Evolutionary conservation across 495 filamentous ascomycete species (phyloP).

Genomic region (Aspergillus avenaceus): DNA sequence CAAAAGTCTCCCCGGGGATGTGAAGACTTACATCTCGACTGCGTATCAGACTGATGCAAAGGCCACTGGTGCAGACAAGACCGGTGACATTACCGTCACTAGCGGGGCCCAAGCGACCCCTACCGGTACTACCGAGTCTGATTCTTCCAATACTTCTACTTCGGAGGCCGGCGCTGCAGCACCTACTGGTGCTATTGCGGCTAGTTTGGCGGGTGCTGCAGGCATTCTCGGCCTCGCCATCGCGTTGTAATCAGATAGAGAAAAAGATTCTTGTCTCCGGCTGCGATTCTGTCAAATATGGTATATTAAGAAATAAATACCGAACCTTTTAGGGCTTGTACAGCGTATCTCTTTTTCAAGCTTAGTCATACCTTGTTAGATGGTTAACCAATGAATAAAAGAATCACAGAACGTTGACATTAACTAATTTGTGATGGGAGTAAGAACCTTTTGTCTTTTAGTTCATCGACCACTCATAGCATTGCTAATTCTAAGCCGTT

Average conservation of each 20-base stretch:
- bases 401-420: no score
- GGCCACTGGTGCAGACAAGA: conserved; percentile 5
- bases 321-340: no score
- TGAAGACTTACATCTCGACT: conserved; percentile 15
- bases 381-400: no score
- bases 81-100: conserved; percentile 10
- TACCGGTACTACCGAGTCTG: conserved; percentile 1
- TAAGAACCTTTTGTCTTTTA: neutral
- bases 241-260: conserved; percentile 13
- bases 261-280: no score
- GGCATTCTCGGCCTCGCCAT: conserved; percentile 21
- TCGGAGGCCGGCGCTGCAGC: conserved; percentile 19
- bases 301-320: no score
- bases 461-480: neutral
- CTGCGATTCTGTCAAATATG: no score
- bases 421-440: no score
- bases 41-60: conserved; percentile 1
- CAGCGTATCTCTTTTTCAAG: no score
- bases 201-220: conserved; percentile 19
- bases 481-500: neutral
- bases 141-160: conserved; percentile 1
- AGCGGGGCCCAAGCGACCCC: conserved; percentile 16
- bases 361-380: no score
- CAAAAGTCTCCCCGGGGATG: conserved; percentile 8
- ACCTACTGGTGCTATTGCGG: conserved; percentile 16